Evolutionary conservation across 192 early-diverging fungal genomes (phyloP).

Genomic region (Mortierella antarctica): DNA sequence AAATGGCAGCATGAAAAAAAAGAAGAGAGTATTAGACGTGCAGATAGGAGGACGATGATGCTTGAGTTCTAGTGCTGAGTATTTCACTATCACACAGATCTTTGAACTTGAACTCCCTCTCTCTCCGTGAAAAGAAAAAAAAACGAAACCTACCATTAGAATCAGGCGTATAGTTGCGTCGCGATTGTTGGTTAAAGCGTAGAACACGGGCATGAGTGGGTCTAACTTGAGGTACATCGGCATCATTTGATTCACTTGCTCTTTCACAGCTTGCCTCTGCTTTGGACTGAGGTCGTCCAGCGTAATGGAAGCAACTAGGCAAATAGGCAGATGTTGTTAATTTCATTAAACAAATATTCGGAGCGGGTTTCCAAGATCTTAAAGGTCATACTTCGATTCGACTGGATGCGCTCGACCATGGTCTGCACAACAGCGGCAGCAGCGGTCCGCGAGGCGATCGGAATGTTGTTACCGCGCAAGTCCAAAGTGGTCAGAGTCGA

Average conservation of each 20-base stretch:
- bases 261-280: conserved; percentile 56
- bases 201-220: conserved; percentile 59
- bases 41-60: too few relatives aligned
- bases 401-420: conserved; percentile 53
- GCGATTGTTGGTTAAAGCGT: conserved; percentile 55
- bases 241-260: conserved; percentile 48
- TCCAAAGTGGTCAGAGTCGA: not conserved
- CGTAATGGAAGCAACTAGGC: conserved; percentile 26
- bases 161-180: conserved; percentile 61
- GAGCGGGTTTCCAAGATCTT: not conserved
- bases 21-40: not conserved
- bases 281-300: conserved; percentile 51
- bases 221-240: conserved; percentile 60
- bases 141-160: conserved; percentile 43
- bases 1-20: not conserved
- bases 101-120: too few relatives aligned
- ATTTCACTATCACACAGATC: too few relatives aligned
- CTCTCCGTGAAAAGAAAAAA: not conserved
- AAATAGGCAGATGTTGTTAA: not conserved
- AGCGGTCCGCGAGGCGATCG: conserved; percentile 29
- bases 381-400: conserved; percentile 44
- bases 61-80: too few relatives aligned
- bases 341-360: not conserved
- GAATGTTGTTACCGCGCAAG: conserved; percentile 3
- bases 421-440: conserved; percentile 53